Base-by-base conservation (phyloP, 352 stramenopile genomes). In the Phytophthora europaea region DNA sequence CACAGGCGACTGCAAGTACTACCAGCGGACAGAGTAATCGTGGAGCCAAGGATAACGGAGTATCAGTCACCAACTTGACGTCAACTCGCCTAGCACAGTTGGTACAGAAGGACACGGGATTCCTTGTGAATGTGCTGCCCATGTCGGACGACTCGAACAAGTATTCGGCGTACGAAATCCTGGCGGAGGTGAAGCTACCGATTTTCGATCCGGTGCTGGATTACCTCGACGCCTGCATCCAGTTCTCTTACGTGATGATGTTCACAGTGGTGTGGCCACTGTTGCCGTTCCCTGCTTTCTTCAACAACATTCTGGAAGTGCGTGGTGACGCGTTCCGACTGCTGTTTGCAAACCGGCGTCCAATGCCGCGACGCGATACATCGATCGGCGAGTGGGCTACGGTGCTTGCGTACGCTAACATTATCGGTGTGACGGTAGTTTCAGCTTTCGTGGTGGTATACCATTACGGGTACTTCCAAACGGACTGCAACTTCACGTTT, bases 191-290 rank as follows among this genome's bases (percentile, higher is more conserved):
- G 10, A 94, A 96, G 60, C 70, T 97, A 20, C 85, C 89, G 12
- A 76, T 93, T 0, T 97, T 95, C 45, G 89, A 96, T 51, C 86
- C 90, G 26, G 89, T 93, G 70, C 75, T 95, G 38, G 91, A 97
- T 73, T 97, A 97, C 65, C 68, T 97, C 65, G 89, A 96, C 68
- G 87, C 90, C 8, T 92, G 87, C 66, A 96, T 97, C 61, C 91
- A 97, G 76, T 95, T 97, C 60, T 96, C 89, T 6, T 97, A 96
- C 67, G 87, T 97, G 59, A 82, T 95, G 70, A 97, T 97, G 91
- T 97, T 97, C 61, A 96, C 89, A 4, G 89, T 94, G 9, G 91
- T 96, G 63, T 97, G 91, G 91, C 89, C 89, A n/a, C 68, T 97
- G 47, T 65, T 97, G 58, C 91, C 91, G 36, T 85, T 96, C 45